phyloP scores from a whole-genome alignment of 2,329 filamentous ascomycete genomes.

The Venturia pyrina region DNA sequence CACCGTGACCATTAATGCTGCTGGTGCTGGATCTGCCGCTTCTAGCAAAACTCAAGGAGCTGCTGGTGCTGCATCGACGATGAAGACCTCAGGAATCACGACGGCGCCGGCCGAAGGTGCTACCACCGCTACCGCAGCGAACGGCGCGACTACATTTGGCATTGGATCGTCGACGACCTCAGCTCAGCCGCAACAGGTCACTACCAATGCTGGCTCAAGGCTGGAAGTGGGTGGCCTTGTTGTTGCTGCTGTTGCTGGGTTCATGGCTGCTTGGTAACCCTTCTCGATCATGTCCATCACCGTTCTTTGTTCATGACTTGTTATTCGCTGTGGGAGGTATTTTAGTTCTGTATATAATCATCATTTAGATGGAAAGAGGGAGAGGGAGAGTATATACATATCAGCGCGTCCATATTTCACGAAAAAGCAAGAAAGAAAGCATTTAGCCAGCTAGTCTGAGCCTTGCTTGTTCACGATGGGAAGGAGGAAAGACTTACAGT shows the following conservation, averaged over 20 bases:
- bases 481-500: not conserved
- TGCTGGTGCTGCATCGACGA: not conserved
- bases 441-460: not conserved
- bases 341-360: slow-evolving; percentile 1
- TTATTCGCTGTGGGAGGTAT: not conserved
- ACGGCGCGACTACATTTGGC: not conserved
- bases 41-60: not conserved
- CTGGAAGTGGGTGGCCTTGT: not conserved
- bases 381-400: not conserved
- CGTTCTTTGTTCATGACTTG: not conserved
- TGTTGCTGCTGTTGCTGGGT: not conserved
- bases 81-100: not conserved
- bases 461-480: not conserved
- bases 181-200: not conserved
- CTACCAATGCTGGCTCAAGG: slow-evolving; percentile 1
- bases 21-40: not conserved
- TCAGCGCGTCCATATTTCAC: not conserved
- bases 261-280: not conserved
- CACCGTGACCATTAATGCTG: slow-evolving; percentile 6
- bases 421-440: not conserved
- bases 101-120: not conserved
- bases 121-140: not conserved
- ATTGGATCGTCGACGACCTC: not conserved
- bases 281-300: not conserved
- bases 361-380: not conserved